These are phyloP conservation scores for Pythium apleroticum DNA, from an alignment of 352 stramenopile species.

Conservation along the genomic window DNA sequence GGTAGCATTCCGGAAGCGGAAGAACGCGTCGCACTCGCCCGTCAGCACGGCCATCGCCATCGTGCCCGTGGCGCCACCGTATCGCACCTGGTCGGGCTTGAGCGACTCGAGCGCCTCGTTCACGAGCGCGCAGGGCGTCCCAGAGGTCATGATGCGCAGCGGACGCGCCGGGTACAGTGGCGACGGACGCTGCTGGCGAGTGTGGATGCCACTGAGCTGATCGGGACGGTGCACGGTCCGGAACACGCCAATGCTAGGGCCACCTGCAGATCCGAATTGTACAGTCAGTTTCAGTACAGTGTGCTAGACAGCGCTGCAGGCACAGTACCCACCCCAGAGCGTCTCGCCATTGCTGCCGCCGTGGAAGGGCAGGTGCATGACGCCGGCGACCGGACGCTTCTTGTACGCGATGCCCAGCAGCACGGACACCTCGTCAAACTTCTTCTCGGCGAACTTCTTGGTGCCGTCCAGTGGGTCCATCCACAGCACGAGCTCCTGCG, in stretches of 20 bases:
- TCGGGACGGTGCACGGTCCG: constrained; percentile 35
- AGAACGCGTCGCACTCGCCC: constrained; percentile 62
- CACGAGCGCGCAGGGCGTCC: constrained; percentile 51
- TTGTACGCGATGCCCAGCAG: constrained; percentile 73
- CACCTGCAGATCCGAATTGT: constrained; percentile 30
- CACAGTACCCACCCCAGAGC: constrained; percentile 53
- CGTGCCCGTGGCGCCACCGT: constrained; percentile 67
- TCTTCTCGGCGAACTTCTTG: constrained; percentile 72
- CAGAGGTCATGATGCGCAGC: constrained; percentile 57
- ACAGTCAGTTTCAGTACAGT: background rate
- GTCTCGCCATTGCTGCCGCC: constrained; percentile 47
- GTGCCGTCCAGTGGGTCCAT: constrained; percentile 79
- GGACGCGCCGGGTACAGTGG: constrained; percentile 37
- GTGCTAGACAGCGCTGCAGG: background rate
- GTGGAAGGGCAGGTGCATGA: constrained; percentile 74
- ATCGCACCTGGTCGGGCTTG: constrained; percentile 35
- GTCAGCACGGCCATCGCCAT: constrained; percentile 71
- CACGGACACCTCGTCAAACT: constrained; percentile 78
- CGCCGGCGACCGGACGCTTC: constrained; percentile 57
- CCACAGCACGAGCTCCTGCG: constrained; percentile 64
- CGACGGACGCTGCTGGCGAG: constrained; percentile 21
- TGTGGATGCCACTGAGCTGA: constrained; percentile 31
- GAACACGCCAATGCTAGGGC: constrained; percentile 54
- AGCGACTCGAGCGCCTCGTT: constrained; percentile 41
- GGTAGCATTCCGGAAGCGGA: constrained; percentile 66